phyloP scores from a whole-genome alignment of 441 rosid genomes.

The Corymbia citriodora region DNA sequence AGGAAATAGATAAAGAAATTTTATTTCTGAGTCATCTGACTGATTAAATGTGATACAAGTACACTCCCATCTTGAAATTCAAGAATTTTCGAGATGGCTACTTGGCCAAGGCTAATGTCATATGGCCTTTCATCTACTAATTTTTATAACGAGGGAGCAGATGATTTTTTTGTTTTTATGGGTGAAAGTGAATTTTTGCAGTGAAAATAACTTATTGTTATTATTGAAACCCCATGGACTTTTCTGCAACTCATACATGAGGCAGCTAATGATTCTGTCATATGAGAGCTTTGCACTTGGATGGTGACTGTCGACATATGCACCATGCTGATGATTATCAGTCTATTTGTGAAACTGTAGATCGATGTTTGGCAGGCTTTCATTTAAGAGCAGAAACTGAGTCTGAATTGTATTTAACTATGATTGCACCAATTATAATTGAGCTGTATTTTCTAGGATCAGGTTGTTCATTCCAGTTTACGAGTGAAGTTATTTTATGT shows the following conservation, averaged over 20 bases:
- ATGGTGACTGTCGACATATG: background rate
- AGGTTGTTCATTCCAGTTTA: background rate
- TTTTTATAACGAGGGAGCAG: background rate
- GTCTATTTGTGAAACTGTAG: background rate
- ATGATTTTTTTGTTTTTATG: background rate
- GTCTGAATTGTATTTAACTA: background rate
- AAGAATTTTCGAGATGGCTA: background rate
- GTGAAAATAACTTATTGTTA: background rate
- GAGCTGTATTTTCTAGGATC: background rate
- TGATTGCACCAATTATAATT: background rate
- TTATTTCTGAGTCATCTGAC: background rate
- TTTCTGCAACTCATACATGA: background rate
- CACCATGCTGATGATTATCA: background rate
- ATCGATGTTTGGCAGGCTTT: background rate
- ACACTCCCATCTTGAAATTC: background rate
- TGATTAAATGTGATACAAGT: background rate
- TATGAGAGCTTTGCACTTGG: background rate
- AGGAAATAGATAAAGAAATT: background rate
- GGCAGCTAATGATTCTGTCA: background rate
- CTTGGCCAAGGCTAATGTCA: background rate
- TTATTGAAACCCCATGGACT: background rate
- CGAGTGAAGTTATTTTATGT: background rate
- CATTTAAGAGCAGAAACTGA: background rate
- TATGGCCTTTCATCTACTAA: background rate
- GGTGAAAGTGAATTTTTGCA: background rate